phyloP scores from a whole-genome alignment of 2,329 filamentous ascomycete genomes.

The Tolypocladium ovalisporum region DNA sequence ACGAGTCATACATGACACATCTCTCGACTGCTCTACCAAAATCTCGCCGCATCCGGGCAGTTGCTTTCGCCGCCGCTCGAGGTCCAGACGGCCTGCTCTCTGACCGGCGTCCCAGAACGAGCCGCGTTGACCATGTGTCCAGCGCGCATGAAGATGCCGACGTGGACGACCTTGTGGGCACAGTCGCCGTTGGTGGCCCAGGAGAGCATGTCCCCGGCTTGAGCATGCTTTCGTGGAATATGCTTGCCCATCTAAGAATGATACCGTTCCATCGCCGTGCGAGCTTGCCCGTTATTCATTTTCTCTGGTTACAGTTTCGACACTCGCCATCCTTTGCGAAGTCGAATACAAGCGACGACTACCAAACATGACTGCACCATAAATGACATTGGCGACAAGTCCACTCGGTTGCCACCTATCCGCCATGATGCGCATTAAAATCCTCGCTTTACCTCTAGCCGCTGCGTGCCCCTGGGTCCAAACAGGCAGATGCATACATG shows the following conservation, averaged over 20 bases:
- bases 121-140: constrained; percentile 9
- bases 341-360: too few relatives aligned
- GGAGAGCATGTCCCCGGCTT: constrained; percentile 9
- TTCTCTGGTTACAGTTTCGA: too few relatives aligned
- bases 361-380: too few relatives aligned
- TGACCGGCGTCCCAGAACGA: constrained; percentile 7
- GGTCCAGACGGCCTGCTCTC: constrained; percentile 9
- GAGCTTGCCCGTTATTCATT: too few relatives aligned
- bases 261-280: constrained; percentile 7
- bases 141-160: constrained; percentile 7
- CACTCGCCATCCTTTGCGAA: too few relatives aligned
- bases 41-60: constrained; percentile 9
- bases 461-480: too few relatives aligned
- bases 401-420: too few relatives aligned
- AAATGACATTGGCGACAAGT: too few relatives aligned
- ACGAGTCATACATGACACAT: too few relatives aligned
- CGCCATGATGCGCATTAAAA: too few relatives aligned
- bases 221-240: constrained; percentile 5
- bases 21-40: constrained; percentile 10
- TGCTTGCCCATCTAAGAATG: constrained; percentile 9
- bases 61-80: constrained; percentile 6
- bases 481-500: too few relatives aligned
- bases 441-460: too few relatives aligned
- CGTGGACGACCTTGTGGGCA: constrained; percentile 7
- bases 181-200: constrained; percentile 8